Conservation (phyloP, 1,139 yeast species). For the Meyerozyma smithsonii region DNA sequence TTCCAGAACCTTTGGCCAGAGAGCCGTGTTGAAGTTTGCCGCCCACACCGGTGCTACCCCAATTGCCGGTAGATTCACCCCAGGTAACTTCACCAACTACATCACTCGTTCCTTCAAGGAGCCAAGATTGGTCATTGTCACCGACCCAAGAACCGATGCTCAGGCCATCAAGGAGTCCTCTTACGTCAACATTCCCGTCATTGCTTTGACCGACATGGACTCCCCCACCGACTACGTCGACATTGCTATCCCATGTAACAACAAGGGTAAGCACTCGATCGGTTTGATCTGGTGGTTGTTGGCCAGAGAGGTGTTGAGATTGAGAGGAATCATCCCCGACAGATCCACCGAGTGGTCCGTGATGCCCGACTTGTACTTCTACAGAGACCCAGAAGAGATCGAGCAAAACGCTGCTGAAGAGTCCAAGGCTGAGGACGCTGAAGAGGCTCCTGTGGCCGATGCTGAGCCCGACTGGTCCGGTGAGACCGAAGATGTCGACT, state of each 20-base stretch:
- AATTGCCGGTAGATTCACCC: slow-evolving; percentile 99
- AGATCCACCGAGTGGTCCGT: slow-evolving; percentile 97
- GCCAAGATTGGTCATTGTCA: slow-evolving; percentile 98
- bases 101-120: slow-evolving; percentile 99
- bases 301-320: slow-evolving; percentile 99
- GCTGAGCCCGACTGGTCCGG: slow-evolving; percentile 52
- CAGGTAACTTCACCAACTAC: slow-evolving; percentile 99
- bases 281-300: slow-evolving; percentile 99
- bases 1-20: slow-evolving; percentile 99
- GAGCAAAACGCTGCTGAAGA: slow-evolving; percentile 78
- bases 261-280: slow-evolving; percentile 99
- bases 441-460: slow-evolving; percentile 48
- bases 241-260: slow-evolving; percentile 99
- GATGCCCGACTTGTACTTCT: slow-evolving; percentile 99
- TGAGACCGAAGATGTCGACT: slow-evolving; percentile 60
- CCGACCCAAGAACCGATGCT: slow-evolving; percentile 99
- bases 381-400: slow-evolving; percentile 99
- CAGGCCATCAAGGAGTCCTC: slow-evolving; percentile 99
- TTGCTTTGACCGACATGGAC: slow-evolving; percentile 98
- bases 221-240: slow-evolving; percentile 99
- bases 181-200: slow-evolving; percentile 99
- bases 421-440: slow-evolving; percentile 50
- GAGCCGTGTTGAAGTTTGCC: slow-evolving; percentile 99
- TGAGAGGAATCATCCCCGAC: slow-evolving; percentile 97
- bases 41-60: slow-evolving; percentile 99